A percentile compares a stretch with the other conserved stretches of the same genome.
Evolutionary conservation across 495 filamentous ascomycete species (phyloP).

Genomic region (Aspergillus asperescens): DNA sequence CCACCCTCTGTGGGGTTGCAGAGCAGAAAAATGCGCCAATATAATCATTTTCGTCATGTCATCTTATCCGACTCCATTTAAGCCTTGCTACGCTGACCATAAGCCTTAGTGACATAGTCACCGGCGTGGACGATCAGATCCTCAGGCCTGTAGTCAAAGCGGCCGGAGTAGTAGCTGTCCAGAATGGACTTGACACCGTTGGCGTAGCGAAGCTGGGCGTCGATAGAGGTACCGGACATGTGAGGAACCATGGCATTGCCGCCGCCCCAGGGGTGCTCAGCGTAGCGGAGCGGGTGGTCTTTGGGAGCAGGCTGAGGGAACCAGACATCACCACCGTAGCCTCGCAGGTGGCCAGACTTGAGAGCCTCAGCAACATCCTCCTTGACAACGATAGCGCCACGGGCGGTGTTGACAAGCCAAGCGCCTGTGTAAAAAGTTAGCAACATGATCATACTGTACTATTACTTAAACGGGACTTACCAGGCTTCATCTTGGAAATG

Average conservation of each 20-base stretch:
- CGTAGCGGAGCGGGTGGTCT: constrained; percentile 90
- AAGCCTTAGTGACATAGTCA: constrained; percentile 94
- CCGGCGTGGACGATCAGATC: constrained; percentile 90
- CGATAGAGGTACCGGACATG: constrained; percentile 96
- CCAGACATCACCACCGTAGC: constrained; percentile 95
- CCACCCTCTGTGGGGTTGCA: not conserved
- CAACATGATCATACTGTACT: not conserved
- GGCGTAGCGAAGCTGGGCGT: constrained; percentile 94
- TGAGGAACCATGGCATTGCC: constrained; percentile 98
- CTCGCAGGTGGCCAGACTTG: constrained; percentile 87
- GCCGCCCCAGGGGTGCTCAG: constrained; percentile 89
- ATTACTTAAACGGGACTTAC: constrained; percentile 40
- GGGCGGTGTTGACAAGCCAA: constrained; percentile 97
- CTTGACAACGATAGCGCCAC: constrained; percentile 98
- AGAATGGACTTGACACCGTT: constrained; percentile 84
- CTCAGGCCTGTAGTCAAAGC: constrained; percentile 79
- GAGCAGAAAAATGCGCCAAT: constrained; percentile 15
- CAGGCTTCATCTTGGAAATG: constrained; percentile 98
- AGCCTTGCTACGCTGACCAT: constrained; percentile 65
- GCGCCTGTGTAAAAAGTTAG: constrained; percentile 49
- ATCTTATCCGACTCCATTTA: constrained; percentile 9
- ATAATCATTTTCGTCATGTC: constrained; percentile 13
- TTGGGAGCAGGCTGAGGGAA: constrained; percentile 90
- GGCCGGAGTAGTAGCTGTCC: constrained; percentile 81
- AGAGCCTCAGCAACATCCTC: constrained; percentile 95